Conservation (phyloP, 73 alveolate genomes). For the Paramecium caudatum region DNA sequence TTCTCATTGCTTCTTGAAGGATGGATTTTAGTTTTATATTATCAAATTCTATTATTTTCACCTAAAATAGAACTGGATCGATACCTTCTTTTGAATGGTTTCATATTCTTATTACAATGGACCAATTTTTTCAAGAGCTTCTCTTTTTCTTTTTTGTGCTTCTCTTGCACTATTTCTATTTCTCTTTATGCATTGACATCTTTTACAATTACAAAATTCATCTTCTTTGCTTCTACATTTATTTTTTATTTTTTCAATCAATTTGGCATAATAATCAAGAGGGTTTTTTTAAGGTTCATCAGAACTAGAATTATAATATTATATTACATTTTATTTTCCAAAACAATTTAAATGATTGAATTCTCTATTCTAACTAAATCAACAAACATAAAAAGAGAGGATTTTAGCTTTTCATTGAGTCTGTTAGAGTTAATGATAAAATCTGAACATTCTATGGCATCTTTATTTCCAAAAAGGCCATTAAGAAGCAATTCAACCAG, state of each 20-base stretch:
- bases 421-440: background rate
- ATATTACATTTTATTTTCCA: conserved; percentile 17
- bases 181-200: conserved; percentile 50
- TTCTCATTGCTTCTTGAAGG: background rate
- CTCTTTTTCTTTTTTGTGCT: conserved; percentile 35
- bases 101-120: conserved; percentile 45
- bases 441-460: background rate
- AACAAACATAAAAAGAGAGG: background rate
- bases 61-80: background rate
- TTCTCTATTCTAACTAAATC: conserved; percentile 40
- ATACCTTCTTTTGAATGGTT: conserved; percentile 7
- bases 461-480: background rate
- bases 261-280: conserved; percentile 1
- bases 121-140: conserved; percentile 41
- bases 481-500: background rate
- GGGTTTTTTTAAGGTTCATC: conserved; percentile 29
- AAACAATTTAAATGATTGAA: background rate
- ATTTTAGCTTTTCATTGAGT: background rate
- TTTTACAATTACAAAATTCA: conserved; percentile 59
- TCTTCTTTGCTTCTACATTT: conserved; percentile 48
- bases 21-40: background rate
- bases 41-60: background rate
- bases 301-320: background rate
- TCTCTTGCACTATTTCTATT: conserved; percentile 67
- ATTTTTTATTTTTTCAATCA: conserved; percentile 22